Evolutionary conservation across 495 filamentous ascomycete genomes (phyloP), one percentile per base, ranked within the genome.

Genomic region (Lasiosphaeria ovina): DNA sequence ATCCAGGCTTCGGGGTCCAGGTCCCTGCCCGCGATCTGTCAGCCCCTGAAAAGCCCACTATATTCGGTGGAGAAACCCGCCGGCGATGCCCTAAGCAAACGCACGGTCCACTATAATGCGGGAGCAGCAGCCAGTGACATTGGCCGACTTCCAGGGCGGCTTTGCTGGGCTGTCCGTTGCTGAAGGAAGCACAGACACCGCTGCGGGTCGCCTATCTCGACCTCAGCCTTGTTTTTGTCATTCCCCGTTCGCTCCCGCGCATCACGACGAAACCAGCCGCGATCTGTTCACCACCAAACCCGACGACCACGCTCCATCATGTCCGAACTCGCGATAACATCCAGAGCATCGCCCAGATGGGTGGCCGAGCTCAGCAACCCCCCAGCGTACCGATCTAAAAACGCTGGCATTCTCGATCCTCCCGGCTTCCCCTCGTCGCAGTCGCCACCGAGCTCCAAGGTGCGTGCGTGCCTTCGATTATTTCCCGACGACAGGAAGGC

Each of bases 341-440:
- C 61, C n/a, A 51, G 3, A 48, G n/a, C 73, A 4, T 38, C 85
- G 36, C 90, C 89, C 40, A 80, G 83, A 82, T 98, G 94, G 94
- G 90, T 90, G 14, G 73, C 85, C 60, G 86, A 91, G 59, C 79
- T 98, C 60, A 85, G 84, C 68, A 84, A 78, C 54, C 85, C 90
- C 24, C 84, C 89, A 51, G 71, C 83, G 36, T 59, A 74, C 42
- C 80, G 72, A 62, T 68, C 81, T 24, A 89, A 89, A 66, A 76
- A 80, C 44, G 69, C 74, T 64, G 80, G 79, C 64, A 86, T 95
- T 63, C 84, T 87, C 57, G 92, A 98, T 76, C 94, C 94, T 33
- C 92, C 92, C 54, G 94, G 94, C 65, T 98, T 85, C 79, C 83
- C 86, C 4, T 67, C 72, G 32, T 79, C 86, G 62, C 74, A 77